Conservation (phyloP, 2,329 filamentous ascomycete genomes). For the Allantophomopsis lycopodina region DNA sequence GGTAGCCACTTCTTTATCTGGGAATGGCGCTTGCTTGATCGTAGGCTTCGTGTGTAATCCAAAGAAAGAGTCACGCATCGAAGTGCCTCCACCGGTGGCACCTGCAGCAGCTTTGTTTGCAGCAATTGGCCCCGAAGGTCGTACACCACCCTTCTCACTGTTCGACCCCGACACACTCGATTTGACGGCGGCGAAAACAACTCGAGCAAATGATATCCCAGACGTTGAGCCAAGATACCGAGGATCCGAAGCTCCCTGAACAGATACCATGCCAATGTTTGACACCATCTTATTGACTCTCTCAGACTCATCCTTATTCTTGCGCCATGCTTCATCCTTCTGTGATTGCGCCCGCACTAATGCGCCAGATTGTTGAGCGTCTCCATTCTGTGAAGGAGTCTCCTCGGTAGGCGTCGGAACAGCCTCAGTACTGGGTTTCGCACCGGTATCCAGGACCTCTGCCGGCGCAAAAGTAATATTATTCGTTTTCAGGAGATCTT, state of each 20-base stretch:
- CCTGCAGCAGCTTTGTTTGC: slow-evolving; percentile 16
- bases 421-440: slow-evolving; percentile 20
- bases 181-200: slow-evolving; percentile 89
- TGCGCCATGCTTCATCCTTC: slow-evolving; percentile 16
- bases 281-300: slow-evolving; percentile 53
- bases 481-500: slow-evolving; percentile 57
- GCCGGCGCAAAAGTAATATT: slow-evolving; percentile 61
- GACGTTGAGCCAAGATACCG: slow-evolving; percentile 75
- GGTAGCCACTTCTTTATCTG: slow-evolving; percentile 58
- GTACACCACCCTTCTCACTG: slow-evolving; percentile 50
- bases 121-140: slow-evolving; percentile 33
- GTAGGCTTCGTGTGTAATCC: slow-evolving; percentile 85
- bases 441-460: slow-evolving; percentile 51
- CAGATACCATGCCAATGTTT: slow-evolving; percentile 62
- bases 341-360: slow-evolving; percentile 2
- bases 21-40: slow-evolving; percentile 76
- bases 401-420: slow-evolving; percentile 17
- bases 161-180: slow-evolving; percentile 49
- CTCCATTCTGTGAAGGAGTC: slow-evolving; percentile 8
- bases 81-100: slow-evolving; percentile 47
- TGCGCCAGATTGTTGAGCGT: slow-evolving; percentile 8
- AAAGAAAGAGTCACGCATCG: slow-evolving; percentile 93
- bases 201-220: slow-evolving; percentile 85
- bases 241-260: slow-evolving; percentile 65
- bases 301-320: slow-evolving; percentile 41